Conservation (phyloP, 768 basidiomycete species). For the Rhodotorula kratochvilovae region DNA sequence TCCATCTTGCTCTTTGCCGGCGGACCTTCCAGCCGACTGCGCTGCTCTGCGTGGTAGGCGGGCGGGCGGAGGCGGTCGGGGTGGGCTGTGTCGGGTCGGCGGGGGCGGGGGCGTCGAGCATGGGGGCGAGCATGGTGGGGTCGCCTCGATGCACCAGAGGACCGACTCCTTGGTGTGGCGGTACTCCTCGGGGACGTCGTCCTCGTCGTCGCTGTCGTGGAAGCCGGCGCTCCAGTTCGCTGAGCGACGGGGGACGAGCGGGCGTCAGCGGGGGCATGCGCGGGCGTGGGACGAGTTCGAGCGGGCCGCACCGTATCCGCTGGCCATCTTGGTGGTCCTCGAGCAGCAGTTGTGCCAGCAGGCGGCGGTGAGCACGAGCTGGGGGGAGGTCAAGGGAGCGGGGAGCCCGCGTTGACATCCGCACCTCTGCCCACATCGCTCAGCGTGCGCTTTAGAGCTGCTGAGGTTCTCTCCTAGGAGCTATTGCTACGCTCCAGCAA, state of each 20-base stretch:
- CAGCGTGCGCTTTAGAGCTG: too few species aligned
- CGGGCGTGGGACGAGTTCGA: not conserved
- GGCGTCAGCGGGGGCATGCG: not conserved
- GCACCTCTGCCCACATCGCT: too few species aligned
- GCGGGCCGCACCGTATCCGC: not conserved
- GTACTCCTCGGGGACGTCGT: constrained; percentile 23
- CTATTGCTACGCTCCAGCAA: too few species aligned
- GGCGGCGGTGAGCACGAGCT: too few species aligned
- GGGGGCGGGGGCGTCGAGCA: constrained; percentile 62
- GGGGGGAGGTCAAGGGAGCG: too few species aligned
- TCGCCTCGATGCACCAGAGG: constrained; percentile 93
- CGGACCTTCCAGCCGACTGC: constrained; percentile 54
- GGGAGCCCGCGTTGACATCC: too few species aligned
- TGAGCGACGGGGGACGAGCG: not conserved
- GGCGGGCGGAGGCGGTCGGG: not conserved
- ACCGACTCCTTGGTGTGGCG: constrained; percentile 70
- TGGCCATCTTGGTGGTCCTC: not conserved
- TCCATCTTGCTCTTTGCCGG: constrained; percentile 68
- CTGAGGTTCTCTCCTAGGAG: too few species aligned
- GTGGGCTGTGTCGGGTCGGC: constrained; percentile 8
- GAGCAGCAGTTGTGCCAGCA: too few species aligned
- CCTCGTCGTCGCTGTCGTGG: constrained; percentile 19
- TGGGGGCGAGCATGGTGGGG: constrained; percentile 83
- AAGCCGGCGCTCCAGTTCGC: not conserved
- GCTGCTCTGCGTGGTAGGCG: not conserved